These are phyloP conservation scores for Cyberlindnera misumaiensis DNA, from an alignment of 805 yeast genomes.

Conservation along the genomic window DNA sequence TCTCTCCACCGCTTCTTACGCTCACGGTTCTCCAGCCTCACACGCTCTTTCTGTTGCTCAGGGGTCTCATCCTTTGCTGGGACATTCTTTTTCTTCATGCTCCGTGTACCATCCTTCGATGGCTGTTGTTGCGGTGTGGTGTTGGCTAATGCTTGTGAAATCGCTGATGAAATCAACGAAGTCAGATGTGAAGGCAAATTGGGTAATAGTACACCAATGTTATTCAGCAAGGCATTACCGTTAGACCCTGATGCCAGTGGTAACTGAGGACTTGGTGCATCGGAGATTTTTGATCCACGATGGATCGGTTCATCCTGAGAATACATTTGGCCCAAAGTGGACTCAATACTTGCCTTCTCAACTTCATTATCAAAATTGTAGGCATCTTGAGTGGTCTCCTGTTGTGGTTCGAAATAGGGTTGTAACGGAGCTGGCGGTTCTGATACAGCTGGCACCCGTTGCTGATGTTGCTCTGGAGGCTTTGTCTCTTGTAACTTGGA, in stretches of 20 bases:
- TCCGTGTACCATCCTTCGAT: conserved; percentile 5
- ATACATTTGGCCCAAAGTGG: conserved; percentile 9
- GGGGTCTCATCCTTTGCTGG: conserved; percentile 21
- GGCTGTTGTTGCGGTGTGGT: neutral
- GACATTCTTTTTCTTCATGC: conserved; percentile 10
- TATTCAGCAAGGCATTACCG: conserved; percentile 15
- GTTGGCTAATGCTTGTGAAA: conserved; percentile 17
- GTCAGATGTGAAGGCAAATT: conserved; percentile 19
- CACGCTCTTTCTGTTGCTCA: conserved; percentile 41
- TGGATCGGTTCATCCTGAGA: conserved; percentile 1
- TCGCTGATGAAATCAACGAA: conserved; percentile 19
- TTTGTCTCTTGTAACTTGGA: conserved; percentile 19
- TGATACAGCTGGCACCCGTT: neutral
- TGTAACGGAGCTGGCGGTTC: neutral
- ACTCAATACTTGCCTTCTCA: conserved; percentile 3
- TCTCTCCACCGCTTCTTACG: conserved; percentile 83
- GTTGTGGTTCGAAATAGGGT: no score
- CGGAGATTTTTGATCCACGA: neutral
- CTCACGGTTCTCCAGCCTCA: conserved; percentile 63
- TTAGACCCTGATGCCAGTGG: conserved; percentile 15
- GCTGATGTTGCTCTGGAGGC: conserved; percentile 3
- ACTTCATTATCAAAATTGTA: conserved; percentile 3
- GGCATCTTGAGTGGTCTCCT: neutral
- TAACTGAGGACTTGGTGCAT: conserved; percentile 6
- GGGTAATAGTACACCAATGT: conserved; percentile 19